Percentiles rank a stretch among this genome's conserved stretches.
Evolutionary conservation across 2,329 filamentous ascomycete genomes (phyloP).

Genomic region (Ophiostoma sp.): DNA sequence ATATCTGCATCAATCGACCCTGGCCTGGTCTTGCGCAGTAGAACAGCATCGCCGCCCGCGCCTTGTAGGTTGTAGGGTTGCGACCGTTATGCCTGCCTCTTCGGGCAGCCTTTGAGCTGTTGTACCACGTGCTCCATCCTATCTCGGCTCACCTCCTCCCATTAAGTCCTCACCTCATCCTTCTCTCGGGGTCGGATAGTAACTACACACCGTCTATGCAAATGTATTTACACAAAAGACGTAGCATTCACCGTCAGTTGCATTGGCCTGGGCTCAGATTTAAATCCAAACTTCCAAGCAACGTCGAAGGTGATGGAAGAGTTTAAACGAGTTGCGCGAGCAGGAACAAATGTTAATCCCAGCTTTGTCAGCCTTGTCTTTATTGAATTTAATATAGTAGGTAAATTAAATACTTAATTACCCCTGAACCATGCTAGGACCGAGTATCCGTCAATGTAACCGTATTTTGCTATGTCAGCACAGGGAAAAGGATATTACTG

Average conservation of each 20-base stretch:
- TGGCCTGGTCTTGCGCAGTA: too few species aligned
- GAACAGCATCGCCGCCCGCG: too few species aligned
- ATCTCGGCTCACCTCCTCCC: not conserved
- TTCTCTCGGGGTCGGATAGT: not conserved
- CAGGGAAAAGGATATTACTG: too few species aligned
- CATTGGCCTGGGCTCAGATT: not conserved
- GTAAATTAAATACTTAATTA: not conserved
- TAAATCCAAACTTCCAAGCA: not conserved
- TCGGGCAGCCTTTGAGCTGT: not conserved
- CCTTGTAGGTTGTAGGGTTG: too few species aligned
- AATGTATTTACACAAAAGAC: not conserved
- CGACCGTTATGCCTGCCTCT: not conserved
- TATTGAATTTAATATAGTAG: not conserved
- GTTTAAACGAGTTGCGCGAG: not conserved
- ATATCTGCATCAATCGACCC: too few species aligned
- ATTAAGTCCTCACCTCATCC: not conserved
- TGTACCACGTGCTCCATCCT: not conserved
- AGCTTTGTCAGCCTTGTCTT: constrained; percentile 2
- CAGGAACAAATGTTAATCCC: not conserved
- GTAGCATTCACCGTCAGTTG: not conserved
- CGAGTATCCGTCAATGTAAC: not conserved
- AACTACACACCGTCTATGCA: not conserved
- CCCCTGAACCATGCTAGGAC: not conserved
- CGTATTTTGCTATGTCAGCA: too few species aligned
- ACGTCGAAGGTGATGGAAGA: too few species aligned